These are phyloP conservation scores for Logfia minima DNA, from an alignment of 129 eudicot genomes.

Conservation along the genomic window DNA sequence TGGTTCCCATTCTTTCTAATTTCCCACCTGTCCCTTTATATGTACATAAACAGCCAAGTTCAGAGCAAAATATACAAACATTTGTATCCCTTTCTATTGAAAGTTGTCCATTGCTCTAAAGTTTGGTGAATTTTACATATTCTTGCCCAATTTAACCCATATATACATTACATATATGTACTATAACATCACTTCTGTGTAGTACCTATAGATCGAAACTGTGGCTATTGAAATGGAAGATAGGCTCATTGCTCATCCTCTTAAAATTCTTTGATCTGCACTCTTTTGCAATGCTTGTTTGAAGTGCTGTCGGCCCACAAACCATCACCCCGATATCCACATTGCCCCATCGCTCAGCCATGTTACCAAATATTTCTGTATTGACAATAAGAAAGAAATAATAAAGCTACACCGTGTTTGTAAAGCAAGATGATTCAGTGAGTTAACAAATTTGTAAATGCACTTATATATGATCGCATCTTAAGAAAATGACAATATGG, in stretches of 20 bases:
- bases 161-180: background rate
- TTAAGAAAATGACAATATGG: too few relatives aligned
- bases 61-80: background rate
- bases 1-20: background rate
- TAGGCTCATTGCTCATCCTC: conserved; percentile 48
- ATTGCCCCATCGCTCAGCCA: conserved; percentile 67
- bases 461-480: too few relatives aligned
- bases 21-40: background rate
- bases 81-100: background rate
- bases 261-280: conserved; percentile 67
- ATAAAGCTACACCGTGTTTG: too few relatives aligned
- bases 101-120: background rate
- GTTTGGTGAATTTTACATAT: background rate
- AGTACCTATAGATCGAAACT: conserved; percentile 71
- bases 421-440: too few relatives aligned
- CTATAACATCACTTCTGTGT: background rate
- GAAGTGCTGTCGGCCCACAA: conserved; percentile 83
- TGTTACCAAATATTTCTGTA: conserved; percentile 67
- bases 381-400: background rate
- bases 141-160: background rate
- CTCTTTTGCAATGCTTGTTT: conserved; percentile 76
- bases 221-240: conserved; percentile 93
- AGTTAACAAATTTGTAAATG: background rate
- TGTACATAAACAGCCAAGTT: background rate
- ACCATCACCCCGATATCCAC: conserved; percentile 85